Base-by-base conservation (phyloP, 2,329 filamentous ascomycete genomes). In the Monosporascus sp. region DNA sequence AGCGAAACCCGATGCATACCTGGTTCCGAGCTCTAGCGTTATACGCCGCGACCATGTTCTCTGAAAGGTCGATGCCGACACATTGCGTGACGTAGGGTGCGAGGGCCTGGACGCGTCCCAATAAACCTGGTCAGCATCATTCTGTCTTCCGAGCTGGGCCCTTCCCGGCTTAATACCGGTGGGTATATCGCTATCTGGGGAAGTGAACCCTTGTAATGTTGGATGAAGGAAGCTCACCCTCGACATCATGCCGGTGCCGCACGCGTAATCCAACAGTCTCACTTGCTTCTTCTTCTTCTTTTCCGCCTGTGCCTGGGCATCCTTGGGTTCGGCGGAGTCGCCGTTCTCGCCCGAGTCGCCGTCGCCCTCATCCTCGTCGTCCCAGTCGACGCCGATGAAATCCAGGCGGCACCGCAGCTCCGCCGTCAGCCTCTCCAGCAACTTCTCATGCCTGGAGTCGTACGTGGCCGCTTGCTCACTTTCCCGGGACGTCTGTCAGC, bases 221-320 rank as follows among this genome's bases (percentile, higher is more conserved):
- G 31, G 11, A 35, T 35, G 31, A 35, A 35, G 9, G 31, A 35
- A 35, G 9, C 77, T 60, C 65, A 87, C 85, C 67, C 79, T 77
- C 14, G 86, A 86, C 57, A 89, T 74, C 51, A 82, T 69, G 2
- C 87, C 87, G 6, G 86, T 85, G 8, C 88, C 88, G 64, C 88
- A 91, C 17, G 88, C 88, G 68, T 91, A 92, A 66, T 92, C 88
- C 2, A 91, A 74, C 20, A 90, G 70, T 46, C 78, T 77, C 43
- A 83, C 74, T 52, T 61, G 64, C 62, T 61, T 72, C 48, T 55
- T 59, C 1, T 61, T 54, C 38, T 56, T 53, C 47, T 49, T 53
- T 35, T 62, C 59, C 25, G 65, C 62, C 18, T 59, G 63, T 22
- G 63, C 63, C n/a, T 55, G 59, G 9, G 65, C 63, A 11, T 62